Conservation (phyloP, 2,329 filamentous ascomycete species). For the Biscogniauxia sp. region DNA sequence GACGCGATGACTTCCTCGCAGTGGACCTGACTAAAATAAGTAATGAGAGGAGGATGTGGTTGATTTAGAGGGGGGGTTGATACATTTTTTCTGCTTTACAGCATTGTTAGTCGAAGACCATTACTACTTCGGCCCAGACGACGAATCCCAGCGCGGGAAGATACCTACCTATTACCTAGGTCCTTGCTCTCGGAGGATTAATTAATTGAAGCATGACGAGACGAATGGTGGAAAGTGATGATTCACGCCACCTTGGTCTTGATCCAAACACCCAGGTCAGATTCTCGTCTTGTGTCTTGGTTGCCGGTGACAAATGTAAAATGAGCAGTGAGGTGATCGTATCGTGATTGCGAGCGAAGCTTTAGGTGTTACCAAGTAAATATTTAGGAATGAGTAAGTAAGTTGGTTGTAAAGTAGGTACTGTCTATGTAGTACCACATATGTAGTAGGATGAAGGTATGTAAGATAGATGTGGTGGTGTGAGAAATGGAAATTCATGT, state of each 20-base stretch:
- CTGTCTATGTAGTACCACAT: too few relatives aligned
- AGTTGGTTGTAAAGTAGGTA: neutral
- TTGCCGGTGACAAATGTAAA: neutral
- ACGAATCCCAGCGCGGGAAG: constrained; percentile 9
- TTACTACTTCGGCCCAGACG: constrained; percentile 1
- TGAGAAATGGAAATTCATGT: neutral
- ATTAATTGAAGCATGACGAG: neutral
- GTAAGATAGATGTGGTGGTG: neutral
- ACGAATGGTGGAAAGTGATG: neutral
- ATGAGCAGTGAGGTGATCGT: neutral
- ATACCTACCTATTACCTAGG: neutral
- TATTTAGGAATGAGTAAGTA: neutral
- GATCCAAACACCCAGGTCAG: neutral
- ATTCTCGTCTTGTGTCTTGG: neutral
- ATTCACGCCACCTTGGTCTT: neutral
- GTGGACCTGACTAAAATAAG: neutral
- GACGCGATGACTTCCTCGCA: neutral
- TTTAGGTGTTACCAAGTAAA: too few relatives aligned
- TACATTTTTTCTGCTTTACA: constrained; percentile 16
- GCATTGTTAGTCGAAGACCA: constrained; percentile 4
- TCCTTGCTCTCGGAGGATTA: neutral
- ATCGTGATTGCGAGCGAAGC: neutral
- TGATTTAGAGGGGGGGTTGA: neutral
- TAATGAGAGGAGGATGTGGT: constrained; percentile 11
- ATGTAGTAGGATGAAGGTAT: too few relatives aligned